These are phyloP conservation scores for Claviceps arundinis DNA, from an alignment of 2,329 filamentous ascomycete genomes.

Conservation along the genomic window DNA sequence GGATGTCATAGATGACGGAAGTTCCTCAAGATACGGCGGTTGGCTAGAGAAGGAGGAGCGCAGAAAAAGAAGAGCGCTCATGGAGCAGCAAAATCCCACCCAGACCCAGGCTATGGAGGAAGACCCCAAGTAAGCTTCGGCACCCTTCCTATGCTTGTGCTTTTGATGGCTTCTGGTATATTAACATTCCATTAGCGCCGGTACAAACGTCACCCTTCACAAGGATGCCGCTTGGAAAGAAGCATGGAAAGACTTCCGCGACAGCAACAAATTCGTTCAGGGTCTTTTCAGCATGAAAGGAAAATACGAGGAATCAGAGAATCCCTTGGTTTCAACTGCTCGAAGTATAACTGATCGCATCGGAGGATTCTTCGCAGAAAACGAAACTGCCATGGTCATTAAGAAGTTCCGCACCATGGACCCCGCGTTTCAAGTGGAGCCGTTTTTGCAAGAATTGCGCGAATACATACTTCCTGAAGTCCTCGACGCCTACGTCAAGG, in stretches of 20 bases:
- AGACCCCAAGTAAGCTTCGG: constrained; percentile 59
- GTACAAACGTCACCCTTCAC: constrained; percentile 87
- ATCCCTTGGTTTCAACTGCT: constrained; percentile 83
- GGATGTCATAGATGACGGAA: constrained; percentile 92
- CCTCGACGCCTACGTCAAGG: constrained; percentile 94
- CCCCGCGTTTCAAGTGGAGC: constrained; percentile 84
- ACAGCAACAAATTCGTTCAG: constrained; percentile 79
- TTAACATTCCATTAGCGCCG: constrained; percentile 48
- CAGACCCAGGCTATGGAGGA: constrained; percentile 56
- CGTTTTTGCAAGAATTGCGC: constrained; percentile 86
- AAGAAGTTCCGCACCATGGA: constrained; percentile 97
- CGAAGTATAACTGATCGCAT: constrained; percentile 88
- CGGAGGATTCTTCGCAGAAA: constrained; percentile 94
- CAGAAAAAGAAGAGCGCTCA: constrained; percentile 59
- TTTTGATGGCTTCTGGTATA: not conserved
- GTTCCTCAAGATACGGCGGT: constrained; percentile 87
- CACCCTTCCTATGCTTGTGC: constrained; percentile 21
- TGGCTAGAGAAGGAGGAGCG: constrained; percentile 97
- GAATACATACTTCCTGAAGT: constrained; percentile 98
- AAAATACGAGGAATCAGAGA: constrained; percentile 92
- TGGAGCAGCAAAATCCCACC: constrained; percentile 47
- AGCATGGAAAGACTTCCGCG: constrained; percentile 92
- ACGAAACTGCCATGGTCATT: constrained; percentile 93
- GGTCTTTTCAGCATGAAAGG: constrained; percentile 75
- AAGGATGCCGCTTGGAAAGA: constrained; percentile 98